These are phyloP conservation scores for Boletus sp. DNA, from an alignment of 1,284 basidiomycete species.

Conservation along the genomic window DNA sequence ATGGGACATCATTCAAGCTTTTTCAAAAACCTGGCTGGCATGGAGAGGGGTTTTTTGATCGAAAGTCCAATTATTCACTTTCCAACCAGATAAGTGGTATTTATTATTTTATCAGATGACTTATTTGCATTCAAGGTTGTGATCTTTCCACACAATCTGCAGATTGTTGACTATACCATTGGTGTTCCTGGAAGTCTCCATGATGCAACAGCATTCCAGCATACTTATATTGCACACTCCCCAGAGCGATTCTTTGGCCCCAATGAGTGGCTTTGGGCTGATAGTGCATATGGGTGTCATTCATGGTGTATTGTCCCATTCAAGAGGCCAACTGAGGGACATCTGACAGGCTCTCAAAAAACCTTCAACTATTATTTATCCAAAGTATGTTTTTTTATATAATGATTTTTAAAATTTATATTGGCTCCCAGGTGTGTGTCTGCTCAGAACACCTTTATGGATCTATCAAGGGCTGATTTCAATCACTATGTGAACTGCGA, in stretches of 20 bases:
- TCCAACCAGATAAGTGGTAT: conserved; percentile 8
- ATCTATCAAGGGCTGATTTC: no score
- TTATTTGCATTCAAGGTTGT: not conserved
- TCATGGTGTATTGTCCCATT: conserved; percentile 16
- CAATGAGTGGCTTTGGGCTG: conserved; percentile 15
- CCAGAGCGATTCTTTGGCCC: not conserved
- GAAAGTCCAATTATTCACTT: conserved; percentile 16
- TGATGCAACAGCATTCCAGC: conserved; percentile 8
- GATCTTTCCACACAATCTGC: no score
- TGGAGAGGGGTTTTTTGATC: no score
- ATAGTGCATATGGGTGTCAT: conserved; percentile 10
- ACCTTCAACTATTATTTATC: conserved; percentile 7
- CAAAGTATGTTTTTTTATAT: not conserved
- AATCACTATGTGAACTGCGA: not conserved
- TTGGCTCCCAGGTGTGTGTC: conserved; percentile 5
- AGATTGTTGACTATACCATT: conserved; percentile 25
- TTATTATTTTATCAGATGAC: not conserved
- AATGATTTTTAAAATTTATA: not conserved
- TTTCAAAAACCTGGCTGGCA: no score
- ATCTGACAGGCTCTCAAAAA: conserved; percentile 2
- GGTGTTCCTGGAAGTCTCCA: conserved; percentile 21
- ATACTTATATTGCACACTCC: not conserved
- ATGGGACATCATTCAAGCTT: no score
- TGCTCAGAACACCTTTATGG: not conserved
- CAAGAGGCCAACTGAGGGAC: conserved; percentile 8